phyloP scores from a whole-genome alignment of 768 basidiomycete genomes.

The Hypsizygus marmoreus region DNA sequence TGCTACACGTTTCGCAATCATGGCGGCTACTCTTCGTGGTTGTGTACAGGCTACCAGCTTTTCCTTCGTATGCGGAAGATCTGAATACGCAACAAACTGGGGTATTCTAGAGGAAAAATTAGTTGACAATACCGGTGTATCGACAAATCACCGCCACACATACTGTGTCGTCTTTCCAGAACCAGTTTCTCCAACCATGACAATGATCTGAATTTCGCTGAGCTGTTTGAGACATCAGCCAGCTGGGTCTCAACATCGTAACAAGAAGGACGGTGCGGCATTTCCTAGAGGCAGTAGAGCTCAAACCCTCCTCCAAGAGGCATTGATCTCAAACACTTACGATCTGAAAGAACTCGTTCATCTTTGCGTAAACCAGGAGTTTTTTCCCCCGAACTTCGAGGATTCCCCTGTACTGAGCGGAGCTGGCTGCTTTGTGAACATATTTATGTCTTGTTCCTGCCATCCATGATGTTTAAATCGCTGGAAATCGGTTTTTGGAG shows the following conservation, averaged over 20 bases:
- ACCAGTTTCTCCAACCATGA: conserved; percentile 94
- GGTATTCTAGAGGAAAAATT: conserved; percentile 67
- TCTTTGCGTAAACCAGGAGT: conserved; percentile 88
- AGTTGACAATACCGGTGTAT: conserved; percentile 6
- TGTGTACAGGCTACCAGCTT: conserved; percentile 97
- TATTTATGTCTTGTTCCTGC: conserved; percentile 80
- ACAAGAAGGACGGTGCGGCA: conserved; percentile 33
- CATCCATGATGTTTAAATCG: no score
- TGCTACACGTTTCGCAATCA: conserved; percentile 98
- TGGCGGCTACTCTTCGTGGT: conserved; percentile 93
- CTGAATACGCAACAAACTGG: conserved; percentile 93
- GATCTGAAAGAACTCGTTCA: conserved; percentile 90
- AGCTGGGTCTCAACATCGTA: conserved; percentile 19
- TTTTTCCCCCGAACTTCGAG: conserved; percentile 81
- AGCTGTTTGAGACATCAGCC: conserved; percentile 50
- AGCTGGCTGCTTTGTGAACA: conserved; percentile 82
- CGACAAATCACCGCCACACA: conserved; percentile 28
- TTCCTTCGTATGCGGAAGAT: conserved; percentile 85
- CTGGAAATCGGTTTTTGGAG: not conserved
- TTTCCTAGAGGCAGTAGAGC: conserved; percentile 44
- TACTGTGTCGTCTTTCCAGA: conserved; percentile 96
- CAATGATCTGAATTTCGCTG: conserved; percentile 78
- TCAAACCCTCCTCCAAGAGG: conserved; percentile 44
- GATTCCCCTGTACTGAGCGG: conserved; percentile 83
- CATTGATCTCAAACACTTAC: conserved; percentile 49